Evolutionary conservation across 2,329 filamentous ascomycete species (phyloP).

Genomic region (Penicillium digitatum): DNA sequence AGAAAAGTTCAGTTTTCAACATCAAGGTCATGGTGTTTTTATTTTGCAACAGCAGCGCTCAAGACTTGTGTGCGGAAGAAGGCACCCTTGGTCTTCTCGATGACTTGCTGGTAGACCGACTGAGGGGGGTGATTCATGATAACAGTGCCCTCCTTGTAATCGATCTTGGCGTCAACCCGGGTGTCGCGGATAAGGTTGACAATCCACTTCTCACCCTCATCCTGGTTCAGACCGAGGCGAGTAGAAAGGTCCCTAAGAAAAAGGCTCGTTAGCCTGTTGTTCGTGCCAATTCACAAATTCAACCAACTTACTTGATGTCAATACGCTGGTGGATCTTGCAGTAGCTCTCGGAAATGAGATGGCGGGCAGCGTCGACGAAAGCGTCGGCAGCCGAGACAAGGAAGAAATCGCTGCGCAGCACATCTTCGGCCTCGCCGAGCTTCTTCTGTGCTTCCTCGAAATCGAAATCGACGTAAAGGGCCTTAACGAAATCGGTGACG

Average conservation of each 20-base stretch:
- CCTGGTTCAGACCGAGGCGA: slow-evolving; percentile 83
- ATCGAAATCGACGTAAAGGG: slow-evolving; percentile 93
- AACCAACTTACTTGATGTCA: slow-evolving; percentile 70
- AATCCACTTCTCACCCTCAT: slow-evolving; percentile 99
- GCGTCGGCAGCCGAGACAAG: slow-evolving; percentile 75
- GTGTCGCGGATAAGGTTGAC: slow-evolving; percentile 99
- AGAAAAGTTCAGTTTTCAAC: slow-evolving; percentile 28
- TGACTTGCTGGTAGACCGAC: slow-evolving; percentile 98
- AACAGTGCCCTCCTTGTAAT: slow-evolving; percentile 97
- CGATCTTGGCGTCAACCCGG: slow-evolving; percentile 95
- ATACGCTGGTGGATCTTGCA: slow-evolving; percentile 99
- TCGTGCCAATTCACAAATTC: background rate
- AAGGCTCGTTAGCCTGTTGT: background rate
- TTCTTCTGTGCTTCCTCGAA: slow-evolving; percentile 94
- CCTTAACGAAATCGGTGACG: slow-evolving; percentile 92
- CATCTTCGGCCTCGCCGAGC: slow-evolving; percentile 80
- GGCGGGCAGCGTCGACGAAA: slow-evolving; percentile 90
- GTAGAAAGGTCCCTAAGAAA: slow-evolving; percentile 70
- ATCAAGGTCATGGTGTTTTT: slow-evolving; percentile 29
- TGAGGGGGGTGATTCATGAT: slow-evolving; percentile 99
- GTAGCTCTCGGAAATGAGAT: slow-evolving; percentile 97
- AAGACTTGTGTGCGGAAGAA: slow-evolving; percentile 98
- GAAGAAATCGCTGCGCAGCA: slow-evolving; percentile 94
- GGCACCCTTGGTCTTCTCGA: slow-evolving; percentile 96
- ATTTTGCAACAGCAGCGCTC: slow-evolving; percentile 55